Evolutionary conservation across 2,329 filamentous ascomycete genomes (phyloP).

Genomic region (Claviceps sp.): DNA sequence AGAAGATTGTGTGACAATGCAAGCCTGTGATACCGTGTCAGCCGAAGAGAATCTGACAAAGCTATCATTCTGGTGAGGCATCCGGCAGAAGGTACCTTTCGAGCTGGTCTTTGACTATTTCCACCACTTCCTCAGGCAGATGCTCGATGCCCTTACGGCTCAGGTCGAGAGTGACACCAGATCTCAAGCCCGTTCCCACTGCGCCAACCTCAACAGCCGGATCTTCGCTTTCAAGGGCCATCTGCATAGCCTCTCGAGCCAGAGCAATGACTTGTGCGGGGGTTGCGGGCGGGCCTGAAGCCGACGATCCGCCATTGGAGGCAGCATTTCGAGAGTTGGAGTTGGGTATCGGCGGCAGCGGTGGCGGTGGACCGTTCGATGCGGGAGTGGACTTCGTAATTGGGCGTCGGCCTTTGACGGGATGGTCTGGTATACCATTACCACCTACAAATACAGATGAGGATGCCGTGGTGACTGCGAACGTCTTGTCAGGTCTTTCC

Average conservation of each 20-base stretch:
- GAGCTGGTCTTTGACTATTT: constrained; percentile 60
- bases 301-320: constrained; percentile 33
- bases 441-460: constrained; percentile 19
- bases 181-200: constrained; percentile 46
- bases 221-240: constrained; percentile 51
- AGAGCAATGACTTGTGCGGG: constrained; percentile 48
- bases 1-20: constrained; percentile 72
- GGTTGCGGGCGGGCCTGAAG: constrained; percentile 40
- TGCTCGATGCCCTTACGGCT: constrained; percentile 61
- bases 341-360: constrained; percentile 30
- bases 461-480: constrained; percentile 11
- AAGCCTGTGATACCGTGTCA: constrained; percentile 35
- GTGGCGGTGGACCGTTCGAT: constrained; percentile 27
- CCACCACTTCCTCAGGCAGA: constrained; percentile 60
- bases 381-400: constrained; percentile 25
- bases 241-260: constrained; percentile 53
- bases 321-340: constrained; percentile 33
- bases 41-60: background rate
- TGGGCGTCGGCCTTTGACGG: constrained; percentile 24
- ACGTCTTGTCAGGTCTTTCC: constrained; percentile 22
- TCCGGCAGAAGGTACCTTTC: constrained; percentile 41
- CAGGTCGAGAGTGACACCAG: constrained; percentile 65
- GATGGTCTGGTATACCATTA: constrained; percentile 28
- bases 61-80: background rate
- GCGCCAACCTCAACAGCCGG: constrained; percentile 48